These are phyloP conservation scores for Mycena belliarum DNA, from an alignment of 768 basidiomycete genomes.

Conservation along the genomic window DNA sequence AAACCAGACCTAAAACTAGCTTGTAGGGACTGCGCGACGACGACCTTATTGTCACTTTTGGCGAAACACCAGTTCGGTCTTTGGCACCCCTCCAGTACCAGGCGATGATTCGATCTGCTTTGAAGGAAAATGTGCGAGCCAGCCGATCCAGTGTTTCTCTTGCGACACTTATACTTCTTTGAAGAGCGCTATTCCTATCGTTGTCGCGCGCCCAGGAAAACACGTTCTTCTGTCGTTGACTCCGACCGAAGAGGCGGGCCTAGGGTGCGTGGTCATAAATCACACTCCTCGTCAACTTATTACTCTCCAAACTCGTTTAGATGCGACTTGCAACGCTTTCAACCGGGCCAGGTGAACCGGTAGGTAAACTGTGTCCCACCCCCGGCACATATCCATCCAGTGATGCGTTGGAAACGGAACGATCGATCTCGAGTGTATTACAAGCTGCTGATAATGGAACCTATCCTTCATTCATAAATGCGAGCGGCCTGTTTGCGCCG, in stretches of 20 bases:
- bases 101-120: conserved; percentile 13
- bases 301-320: not conserved
- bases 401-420: too few species aligned
- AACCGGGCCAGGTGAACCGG: conserved; percentile 21
- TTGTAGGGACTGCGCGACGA: conserved; percentile 18
- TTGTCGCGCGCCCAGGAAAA: conserved; percentile 15
- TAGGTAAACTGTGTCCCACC: too few species aligned
- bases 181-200: conserved; percentile 15
- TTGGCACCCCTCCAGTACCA: conserved; percentile 16
- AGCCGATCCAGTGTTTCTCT: not conserved
- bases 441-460: too few species aligned
- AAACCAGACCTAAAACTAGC: not conserved
- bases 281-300: not conserved
- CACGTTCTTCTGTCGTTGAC: conserved; percentile 9
- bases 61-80: conserved; percentile 13
- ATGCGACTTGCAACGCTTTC: conserved; percentile 19
- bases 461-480: not conserved
- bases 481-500: conserved; percentile 21
- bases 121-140: conserved; percentile 9
- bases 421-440: too few species aligned
- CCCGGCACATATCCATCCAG: too few species aligned
- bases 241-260: conserved; percentile 7
- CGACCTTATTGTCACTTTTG: conserved; percentile 21
- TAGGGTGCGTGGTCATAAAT: conserved; percentile 11
- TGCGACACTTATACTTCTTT: not conserved